Evolutionary conservation across 805 yeast species (phyloP).

Genomic region (Cyberlindnera samutprakarnensis): DNA sequence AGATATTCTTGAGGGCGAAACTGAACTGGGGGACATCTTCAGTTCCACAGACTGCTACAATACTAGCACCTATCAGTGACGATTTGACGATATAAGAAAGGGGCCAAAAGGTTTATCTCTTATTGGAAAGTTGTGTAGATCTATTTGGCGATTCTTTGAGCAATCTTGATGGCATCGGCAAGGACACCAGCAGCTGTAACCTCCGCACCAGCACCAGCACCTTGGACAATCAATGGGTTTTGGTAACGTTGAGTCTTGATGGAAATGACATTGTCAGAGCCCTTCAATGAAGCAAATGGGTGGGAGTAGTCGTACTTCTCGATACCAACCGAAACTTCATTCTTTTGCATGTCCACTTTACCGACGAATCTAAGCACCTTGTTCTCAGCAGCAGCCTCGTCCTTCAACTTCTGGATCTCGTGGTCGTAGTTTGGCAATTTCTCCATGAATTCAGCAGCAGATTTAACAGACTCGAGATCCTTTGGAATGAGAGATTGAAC

Average conservation of each 20-base stretch:
- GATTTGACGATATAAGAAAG: slow-evolving; percentile 6
- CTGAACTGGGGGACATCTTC: slow-evolving; percentile 26
- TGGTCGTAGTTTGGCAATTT: slow-evolving; percentile 78
- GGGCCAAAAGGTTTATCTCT: not conserved
- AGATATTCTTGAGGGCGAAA: slow-evolving; percentile 54
- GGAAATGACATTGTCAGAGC: slow-evolving; percentile 92
- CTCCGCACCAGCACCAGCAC: slow-evolving; percentile 90
- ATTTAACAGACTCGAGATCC: slow-evolving; percentile 63
- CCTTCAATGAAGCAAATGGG: slow-evolving; percentile 93
- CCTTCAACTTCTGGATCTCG: slow-evolving; percentile 69
- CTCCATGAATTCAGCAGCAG: slow-evolving; percentile 72
- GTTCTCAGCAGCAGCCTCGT: slow-evolving; percentile 71
- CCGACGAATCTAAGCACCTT: slow-evolving; percentile 95
- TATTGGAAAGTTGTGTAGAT: not conserved
- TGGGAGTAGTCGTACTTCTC: slow-evolving; percentile 82
- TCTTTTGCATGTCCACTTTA: slow-evolving; percentile 67
- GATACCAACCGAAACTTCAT: slow-evolving; percentile 76
- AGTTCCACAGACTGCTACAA: not conserved
- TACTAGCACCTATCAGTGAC: slow-evolving; percentile 9
- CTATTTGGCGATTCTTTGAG: slow-evolving; percentile 53
- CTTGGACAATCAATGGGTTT: slow-evolving; percentile 91
- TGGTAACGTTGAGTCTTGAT: slow-evolving; percentile 87
- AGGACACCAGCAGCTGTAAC: slow-evolving; percentile 86
- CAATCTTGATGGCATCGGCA: slow-evolving; percentile 88
- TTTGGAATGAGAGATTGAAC: slow-evolving; percentile 91